Evolutionary conservation across 1,139 yeast species (phyloP), one percentile per base, ranked within the genome.

Genomic region (Torulaspora globosa): DNA sequence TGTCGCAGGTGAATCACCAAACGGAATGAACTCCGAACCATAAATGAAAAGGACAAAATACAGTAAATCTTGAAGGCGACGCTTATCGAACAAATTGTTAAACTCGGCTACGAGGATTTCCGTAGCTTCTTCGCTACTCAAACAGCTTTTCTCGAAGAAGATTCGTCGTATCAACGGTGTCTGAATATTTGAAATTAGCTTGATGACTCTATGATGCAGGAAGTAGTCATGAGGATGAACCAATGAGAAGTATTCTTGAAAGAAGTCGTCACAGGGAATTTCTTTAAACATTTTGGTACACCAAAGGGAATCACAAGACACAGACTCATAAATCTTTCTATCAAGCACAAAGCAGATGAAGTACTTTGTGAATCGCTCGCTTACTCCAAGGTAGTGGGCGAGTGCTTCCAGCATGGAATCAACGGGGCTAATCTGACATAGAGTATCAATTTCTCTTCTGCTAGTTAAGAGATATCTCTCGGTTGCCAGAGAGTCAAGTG

Each of bases 301-400:
- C 60, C 57, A 51, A 0, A 28, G 11, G 2, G 49, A 18, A 21
- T 54, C 50, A 27, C 54, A 51, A 18, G 49, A 52, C 5, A 47
- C 30, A 5, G 62, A 58, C 18, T 60, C 57, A 44, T 47, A 62
- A 7, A 62, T 35, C 16, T 59, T 61, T 23, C 60, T 50, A 40
- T 63, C 67, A 14, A 63, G 47, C 12, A 62, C 48, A 14, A 60
- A 52, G 21, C 53, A 55, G 23, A 60, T 40, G 40, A 60, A 54
- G 30, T 44, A 43, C 33, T 41, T 46, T 10, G 50, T 33, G 33
- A 48, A 57, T 1, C 16, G 26, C 5, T 24, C 36, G 49, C 40
- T 10, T 44, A 34, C 35, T 55, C 30, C 53, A 59, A 55, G 5
- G 44, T 43, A 5, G 48, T 54, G 5, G 51, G 49, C 2, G 64